Conservation (phyloP, 305 asterid species). For the Fraxinus xanthoxyloides region DNA sequence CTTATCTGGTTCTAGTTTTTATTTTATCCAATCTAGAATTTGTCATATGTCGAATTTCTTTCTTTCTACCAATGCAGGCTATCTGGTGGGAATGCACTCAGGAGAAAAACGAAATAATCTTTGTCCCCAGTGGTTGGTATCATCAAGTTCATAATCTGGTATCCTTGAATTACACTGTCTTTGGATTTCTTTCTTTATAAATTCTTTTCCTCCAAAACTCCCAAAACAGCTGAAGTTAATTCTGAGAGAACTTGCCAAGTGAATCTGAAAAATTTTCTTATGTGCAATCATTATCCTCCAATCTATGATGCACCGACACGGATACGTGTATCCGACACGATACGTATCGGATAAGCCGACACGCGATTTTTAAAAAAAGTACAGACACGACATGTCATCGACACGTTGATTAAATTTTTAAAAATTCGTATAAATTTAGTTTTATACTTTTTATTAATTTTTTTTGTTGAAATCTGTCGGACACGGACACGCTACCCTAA, state of each 20-base stretch:
- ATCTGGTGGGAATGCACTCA: conserved; percentile 90
- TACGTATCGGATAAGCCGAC: too few species aligned
- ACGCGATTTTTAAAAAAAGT: too few species aligned
- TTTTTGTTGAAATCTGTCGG: too few species aligned
- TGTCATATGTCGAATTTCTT: background rate
- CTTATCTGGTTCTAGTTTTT: background rate
- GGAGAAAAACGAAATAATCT: conserved; percentile 74
- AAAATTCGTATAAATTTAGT: too few species aligned
- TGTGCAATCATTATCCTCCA: background rate
- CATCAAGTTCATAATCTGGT: conserved; percentile 98
- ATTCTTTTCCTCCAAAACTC: background rate
- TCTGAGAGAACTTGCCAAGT: background rate
- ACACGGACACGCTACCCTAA: too few species aligned
- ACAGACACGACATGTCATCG: too few species aligned
- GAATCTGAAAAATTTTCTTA: background rate
- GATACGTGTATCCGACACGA: too few species aligned
- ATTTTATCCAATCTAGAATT: background rate
- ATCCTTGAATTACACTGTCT: conserved; percentile 14
- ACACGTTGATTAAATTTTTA: too few species aligned
- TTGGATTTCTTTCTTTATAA: background rate
- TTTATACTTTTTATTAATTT: too few species aligned
- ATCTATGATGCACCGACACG: too few species aligned
- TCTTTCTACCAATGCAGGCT: conserved; percentile 44
- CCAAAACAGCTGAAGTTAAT: background rate
- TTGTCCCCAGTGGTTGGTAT: conserved; percentile 98